Base-by-base conservation (phyloP, 768 basidiomycete genomes). In the Amanita fuliginea region DNA sequence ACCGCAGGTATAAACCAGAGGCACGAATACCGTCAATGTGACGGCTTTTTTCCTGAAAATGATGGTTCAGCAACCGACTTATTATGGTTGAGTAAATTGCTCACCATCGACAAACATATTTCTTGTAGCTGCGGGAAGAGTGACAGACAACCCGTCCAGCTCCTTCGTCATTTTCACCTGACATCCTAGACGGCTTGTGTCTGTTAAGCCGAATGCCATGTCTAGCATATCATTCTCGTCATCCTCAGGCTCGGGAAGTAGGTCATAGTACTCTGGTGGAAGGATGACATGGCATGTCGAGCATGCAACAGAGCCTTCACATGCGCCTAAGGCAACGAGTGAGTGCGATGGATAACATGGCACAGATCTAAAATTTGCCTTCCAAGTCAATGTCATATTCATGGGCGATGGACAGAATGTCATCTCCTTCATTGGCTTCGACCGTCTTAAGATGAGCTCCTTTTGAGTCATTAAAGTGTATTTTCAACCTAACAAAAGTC, bases 211-310 rank as follows among this genome's bases (percentile, higher is more conserved):
- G 58, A 97, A 98, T 3, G 95, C 95, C 76, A 98, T 89, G 64
- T 97, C 95, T 34, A 99, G 77, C 91, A 94, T 93, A 58, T 92
- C 94, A 59, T 97, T 99, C 68, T 99, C 95, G 61, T 99, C 95
- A 56, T 98, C 95, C 49, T 87, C 87, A 3, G 95, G 94, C 60
- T 98, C 95, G 1, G 89, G 85, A 2, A 98, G 75, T 42, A 76
- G 62, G 63, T 97, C 89, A 62, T 93, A 97, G 53, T 82, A 73
- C 59, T 92, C 82, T 18, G 76, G 76, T 21, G 81, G 72, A 47
- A 94, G 73, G 51, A 99, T 90, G 49, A 98, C 79, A 63, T 99
- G 95, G 63, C 95, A 99, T 18, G 95, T 99, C 11, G 95, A 97
- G 62, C 95, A 99, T 13, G 95, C 95, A 42, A 96, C 78, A 1